These are phyloP conservation scores for Colletotrichum brevisporum DNA, from an alignment of 2,329 filamentous ascomycete species.

Conservation along the genomic window DNA sequence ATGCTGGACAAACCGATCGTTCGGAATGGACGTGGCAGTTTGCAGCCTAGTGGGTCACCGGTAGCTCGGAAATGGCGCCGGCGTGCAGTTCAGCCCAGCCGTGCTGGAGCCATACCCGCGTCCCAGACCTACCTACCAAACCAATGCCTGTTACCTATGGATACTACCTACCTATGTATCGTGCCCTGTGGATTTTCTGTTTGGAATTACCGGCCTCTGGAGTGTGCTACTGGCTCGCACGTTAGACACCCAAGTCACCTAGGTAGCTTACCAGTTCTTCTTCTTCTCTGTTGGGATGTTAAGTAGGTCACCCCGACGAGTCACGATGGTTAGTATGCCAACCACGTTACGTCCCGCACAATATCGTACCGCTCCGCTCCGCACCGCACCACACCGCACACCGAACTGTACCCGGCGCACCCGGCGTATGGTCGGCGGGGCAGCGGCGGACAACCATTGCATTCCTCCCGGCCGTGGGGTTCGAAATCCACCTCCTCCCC, in stretches of 20 bases:
- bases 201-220: too few relatives aligned
- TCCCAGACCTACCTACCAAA: not conserved
- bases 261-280: too few relatives aligned
- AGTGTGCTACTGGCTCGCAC: too few relatives aligned
- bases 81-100: not conserved
- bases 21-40: not conserved
- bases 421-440: not conserved
- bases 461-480: conserved; percentile 18
- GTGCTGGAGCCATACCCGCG: too few relatives aligned
- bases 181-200: too few relatives aligned
- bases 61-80: conserved; percentile 7
- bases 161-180: too few relatives aligned
- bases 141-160: too few relatives aligned
- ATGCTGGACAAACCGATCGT: too few relatives aligned
- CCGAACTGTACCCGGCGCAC: conserved; percentile 4
- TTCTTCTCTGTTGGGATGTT: too few relatives aligned
- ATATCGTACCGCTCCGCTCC: not conserved
- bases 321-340: not conserved
- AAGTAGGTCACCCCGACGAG: too few relatives aligned
- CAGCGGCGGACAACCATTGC: conserved; percentile 10
- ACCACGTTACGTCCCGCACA: not conserved
- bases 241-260: too few relatives aligned
- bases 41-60: not conserved
- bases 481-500: not conserved
- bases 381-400: conserved; percentile 1